Percentiles rank a stretch among this genome's conserved stretches.
phyloP scores from a whole-genome alignment of 208 protist genomes.

The Wallacemonas rigidus region DNA sequence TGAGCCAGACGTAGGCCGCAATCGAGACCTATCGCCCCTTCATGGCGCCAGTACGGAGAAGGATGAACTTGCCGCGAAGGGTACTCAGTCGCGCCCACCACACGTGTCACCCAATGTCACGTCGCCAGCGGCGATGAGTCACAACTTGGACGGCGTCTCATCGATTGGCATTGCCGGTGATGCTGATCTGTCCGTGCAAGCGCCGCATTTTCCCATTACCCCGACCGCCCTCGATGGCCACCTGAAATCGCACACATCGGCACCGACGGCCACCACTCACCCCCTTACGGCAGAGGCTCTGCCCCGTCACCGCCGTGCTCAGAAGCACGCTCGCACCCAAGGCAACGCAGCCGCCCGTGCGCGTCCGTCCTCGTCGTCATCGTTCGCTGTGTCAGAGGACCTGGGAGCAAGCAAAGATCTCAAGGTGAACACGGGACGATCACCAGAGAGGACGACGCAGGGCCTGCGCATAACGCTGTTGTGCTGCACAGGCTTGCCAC shows the following conservation, averaged over 20 bases:
- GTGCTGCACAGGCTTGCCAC: conserved; percentile 10
- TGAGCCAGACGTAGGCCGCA: too few species aligned
- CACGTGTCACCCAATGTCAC: not conserved
- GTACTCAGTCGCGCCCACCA: not conserved
- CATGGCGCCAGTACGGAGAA: too few species aligned
- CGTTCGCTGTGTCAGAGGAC: too few species aligned
- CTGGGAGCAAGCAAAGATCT: too few species aligned
- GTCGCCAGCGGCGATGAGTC: conserved; percentile 6
- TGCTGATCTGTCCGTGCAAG: not conserved
- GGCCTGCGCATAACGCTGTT: conserved; percentile 3
- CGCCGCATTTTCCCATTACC: not conserved
- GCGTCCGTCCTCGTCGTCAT: too few species aligned
- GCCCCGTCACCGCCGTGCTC: not conserved
- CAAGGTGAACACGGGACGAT: not conserved
- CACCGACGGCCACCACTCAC: not conserved
- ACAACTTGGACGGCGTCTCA: conserved; percentile 11
- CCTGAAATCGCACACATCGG: not conserved
- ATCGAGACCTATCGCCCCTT: too few species aligned
- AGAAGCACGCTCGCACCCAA: not conserved
- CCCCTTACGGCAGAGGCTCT: not conserved
- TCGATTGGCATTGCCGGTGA: not conserved
- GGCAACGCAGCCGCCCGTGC: too few species aligned
- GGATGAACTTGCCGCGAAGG: too few species aligned
- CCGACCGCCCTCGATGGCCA: not conserved
- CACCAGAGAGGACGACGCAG: not conserved